These are phyloP conservation scores for Aspergillus clavatus DNA, from an alignment of 2,329 filamentous ascomycete species.

Conservation along the genomic window DNA sequence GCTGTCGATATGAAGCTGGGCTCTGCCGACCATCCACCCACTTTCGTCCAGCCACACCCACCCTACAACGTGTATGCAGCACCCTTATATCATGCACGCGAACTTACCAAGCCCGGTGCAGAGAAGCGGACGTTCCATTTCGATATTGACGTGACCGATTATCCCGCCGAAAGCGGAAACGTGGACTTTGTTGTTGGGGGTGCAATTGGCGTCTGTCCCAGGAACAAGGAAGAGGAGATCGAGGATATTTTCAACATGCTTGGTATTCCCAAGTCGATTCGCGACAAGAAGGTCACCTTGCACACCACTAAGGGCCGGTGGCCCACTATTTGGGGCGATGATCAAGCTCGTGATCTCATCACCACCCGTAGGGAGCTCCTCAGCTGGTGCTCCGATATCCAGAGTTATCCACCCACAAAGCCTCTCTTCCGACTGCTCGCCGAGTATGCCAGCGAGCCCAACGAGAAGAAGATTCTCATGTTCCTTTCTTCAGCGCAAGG, in stretches of 20 bases:
- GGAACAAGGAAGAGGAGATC: slow-evolving; percentile 71
- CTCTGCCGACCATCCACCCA: slow-evolving; percentile 63
- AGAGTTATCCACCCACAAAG: slow-evolving; percentile 89
- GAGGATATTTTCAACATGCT: slow-evolving; percentile 81
- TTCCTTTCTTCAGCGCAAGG: slow-evolving; percentile 87
- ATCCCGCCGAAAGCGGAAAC: slow-evolving; percentile 71
- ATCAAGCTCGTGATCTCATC: slow-evolving; percentile 74
- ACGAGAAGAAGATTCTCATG: slow-evolving; percentile 82
- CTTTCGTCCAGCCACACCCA: slow-evolving; percentile 89
- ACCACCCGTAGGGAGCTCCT: slow-evolving; percentile 89
- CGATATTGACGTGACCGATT: slow-evolving; percentile 92
- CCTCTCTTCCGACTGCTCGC: slow-evolving; percentile 76
- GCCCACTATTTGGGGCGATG: slow-evolving; percentile 98
- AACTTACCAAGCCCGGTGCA: slow-evolving; percentile 80
- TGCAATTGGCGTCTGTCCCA: slow-evolving; percentile 87
- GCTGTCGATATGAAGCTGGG: slow-evolving; percentile 30
- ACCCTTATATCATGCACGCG: slow-evolving; percentile 76
- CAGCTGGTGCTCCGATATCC: slow-evolving; percentile 91
- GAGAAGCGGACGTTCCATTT: slow-evolving; percentile 98
- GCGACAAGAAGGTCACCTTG: slow-evolving; percentile 76
- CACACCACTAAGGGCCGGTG: slow-evolving; percentile 78
- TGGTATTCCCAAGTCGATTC: slow-evolving; percentile 71
- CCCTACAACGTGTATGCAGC: slow-evolving; percentile 89
- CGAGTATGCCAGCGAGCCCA: slow-evolving; percentile 71
- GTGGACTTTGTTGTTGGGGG: slow-evolving; percentile 96